Conservation (phyloP, 2,329 filamentous ascomycete genomes). For the Colletotrichum cuscutae region DNA sequence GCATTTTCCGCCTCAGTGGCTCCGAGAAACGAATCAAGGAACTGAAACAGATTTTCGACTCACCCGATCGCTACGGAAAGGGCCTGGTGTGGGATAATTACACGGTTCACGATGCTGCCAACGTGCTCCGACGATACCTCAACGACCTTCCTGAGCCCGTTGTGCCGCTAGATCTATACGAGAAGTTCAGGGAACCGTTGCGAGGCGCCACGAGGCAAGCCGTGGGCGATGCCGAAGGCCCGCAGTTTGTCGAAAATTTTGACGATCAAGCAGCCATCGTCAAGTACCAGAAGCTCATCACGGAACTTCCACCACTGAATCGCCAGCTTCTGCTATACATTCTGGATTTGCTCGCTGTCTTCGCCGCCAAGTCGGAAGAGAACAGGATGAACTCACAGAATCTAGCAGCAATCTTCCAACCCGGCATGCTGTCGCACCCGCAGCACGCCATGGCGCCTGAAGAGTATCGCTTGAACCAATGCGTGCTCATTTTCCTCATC, state of each 20-base stretch:
- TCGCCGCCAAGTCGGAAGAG: constrained; percentile 94
- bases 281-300: constrained; percentile 90
- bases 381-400: constrained; percentile 98
- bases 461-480: constrained; percentile 95
- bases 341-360: constrained; percentile 93
- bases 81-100: constrained; percentile 97
- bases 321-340: constrained; percentile 95
- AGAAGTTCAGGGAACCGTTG: constrained; percentile 87
- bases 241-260: constrained; percentile 74
- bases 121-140: constrained; percentile 93
- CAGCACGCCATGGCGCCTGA: constrained; percentile 94
- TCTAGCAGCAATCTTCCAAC: constrained; percentile 96
- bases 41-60: constrained; percentile 90
- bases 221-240: constrained; percentile 74
- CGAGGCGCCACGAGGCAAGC: constrained; percentile 77
- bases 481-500: constrained; percentile 96
- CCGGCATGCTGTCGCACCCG: constrained; percentile 94
- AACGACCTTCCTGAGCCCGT: constrained; percentile 97
- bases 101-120: constrained; percentile 97
- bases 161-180: constrained; percentile 92
- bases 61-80: constrained; percentile 94
- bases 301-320: constrained; percentile 90
- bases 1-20: constrained; percentile 94
- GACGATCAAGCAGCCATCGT: constrained; percentile 77
- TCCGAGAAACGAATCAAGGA: constrained; percentile 99